Evolutionary conservation across 768 basidiomycete species (phyloP), one percentile per base, ranked within the genome.

Genomic region (Podaxis rugospora): DNA sequence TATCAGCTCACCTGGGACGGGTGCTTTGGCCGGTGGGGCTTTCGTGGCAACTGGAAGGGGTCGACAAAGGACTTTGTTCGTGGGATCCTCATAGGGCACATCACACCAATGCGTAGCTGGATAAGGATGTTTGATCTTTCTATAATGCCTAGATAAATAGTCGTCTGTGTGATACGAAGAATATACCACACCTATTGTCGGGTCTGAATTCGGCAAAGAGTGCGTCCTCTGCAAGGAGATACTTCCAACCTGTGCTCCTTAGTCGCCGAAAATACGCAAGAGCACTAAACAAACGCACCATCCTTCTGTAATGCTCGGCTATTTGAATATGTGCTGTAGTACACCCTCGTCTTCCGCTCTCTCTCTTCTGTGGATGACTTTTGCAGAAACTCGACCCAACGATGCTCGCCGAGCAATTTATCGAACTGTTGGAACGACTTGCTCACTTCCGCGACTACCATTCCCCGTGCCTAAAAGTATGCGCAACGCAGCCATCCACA

Each of bases 371-470:
- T 61, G 4, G 55, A 68, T 1, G 80, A 78, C 4, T 74, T 71
- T 62, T 68, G 73, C 16, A 85, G 68, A 55, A 84, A 77, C 32
- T 80, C 74, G 18, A 55, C 57, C 82, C 82, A 84, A 14, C 73
- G 72, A 62, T 85, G 83, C 64, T 82, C 81, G 57, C 83, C 83
- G 1, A 85, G 69, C 13, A 85, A 64, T 13, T 67, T 66, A 23
- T 74, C 69, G 16, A 74, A 71, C 47, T 74, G 66, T 16, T 64
- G 65, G 53, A 72, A 79, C 3, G 66, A 64, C 59, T 76, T 76
- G 36, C 76, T 73, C 60, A 85, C 68, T 61, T 84, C 81, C 23
- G 83, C 66, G 7, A 83, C 66, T n/a, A 83, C 76, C 73, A 80
- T 81, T 4, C 77, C 78, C 27, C 75, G 73, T 23, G 78, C 74